A percentile compares a stretch with the other conserved stretches of the same genome.
Conservation (phyloP, 768 basidiomycete species). For the Filobasidium wieringae region DNA sequence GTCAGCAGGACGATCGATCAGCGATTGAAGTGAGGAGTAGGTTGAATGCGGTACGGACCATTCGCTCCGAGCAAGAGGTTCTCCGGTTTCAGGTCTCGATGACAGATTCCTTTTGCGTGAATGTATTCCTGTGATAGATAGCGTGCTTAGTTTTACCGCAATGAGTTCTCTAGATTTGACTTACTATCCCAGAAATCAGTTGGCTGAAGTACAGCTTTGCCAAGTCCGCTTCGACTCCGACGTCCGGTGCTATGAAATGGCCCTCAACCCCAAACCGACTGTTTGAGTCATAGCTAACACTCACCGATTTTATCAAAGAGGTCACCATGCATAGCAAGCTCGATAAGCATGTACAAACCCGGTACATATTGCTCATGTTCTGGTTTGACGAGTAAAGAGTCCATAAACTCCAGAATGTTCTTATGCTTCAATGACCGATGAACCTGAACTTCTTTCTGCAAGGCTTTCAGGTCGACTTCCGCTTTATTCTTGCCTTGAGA, state of each 20-base stretch:
- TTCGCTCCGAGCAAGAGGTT: slow-evolving; percentile 75
- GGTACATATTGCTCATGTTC: slow-evolving; percentile 48
- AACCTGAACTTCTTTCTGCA: slow-evolving; percentile 86
- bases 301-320: slow-evolving; percentile 96
- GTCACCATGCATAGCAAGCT: slow-evolving; percentile 85
- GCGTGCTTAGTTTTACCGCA: background rate
- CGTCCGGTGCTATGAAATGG: slow-evolving; percentile 59
- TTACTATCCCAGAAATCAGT: slow-evolving; percentile 67
- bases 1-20: background rate
- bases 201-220: slow-evolving; percentile 86
- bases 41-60: slow-evolving; percentile 43
- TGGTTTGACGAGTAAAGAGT: slow-evolving; percentile 51
- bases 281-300: slow-evolving; percentile 23
- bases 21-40: too few species aligned
- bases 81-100: slow-evolving; percentile 94
- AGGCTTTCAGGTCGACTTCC: slow-evolving; percentile 59
- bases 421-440: slow-evolving; percentile 56
- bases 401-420: slow-evolving; percentile 73
- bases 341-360: slow-evolving; percentile 83
- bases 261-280: background rate
- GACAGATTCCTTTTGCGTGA: slow-evolving; percentile 79
- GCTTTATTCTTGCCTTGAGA: slow-evolving; percentile 46
- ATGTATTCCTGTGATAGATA: slow-evolving; percentile 56
- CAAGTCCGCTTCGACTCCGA: slow-evolving; percentile 72
- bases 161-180: slow-evolving; percentile 28